Base-by-base conservation (phyloP, 345 rosid species). In the Camelina laxa region DNA sequence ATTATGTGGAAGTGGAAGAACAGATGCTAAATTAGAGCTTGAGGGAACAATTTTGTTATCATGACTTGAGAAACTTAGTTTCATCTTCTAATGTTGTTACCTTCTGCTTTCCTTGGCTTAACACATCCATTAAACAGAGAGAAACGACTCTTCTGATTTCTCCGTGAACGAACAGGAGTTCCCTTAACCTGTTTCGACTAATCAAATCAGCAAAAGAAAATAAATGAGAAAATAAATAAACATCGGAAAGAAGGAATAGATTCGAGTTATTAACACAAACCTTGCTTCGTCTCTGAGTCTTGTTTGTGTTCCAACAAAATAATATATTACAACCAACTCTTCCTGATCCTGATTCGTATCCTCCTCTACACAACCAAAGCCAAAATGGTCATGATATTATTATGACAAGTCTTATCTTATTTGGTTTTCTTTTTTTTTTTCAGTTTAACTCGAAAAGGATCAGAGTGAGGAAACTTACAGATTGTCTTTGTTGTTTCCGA, bases 271-370 rank as follows among this genome's bases (percentile, higher is more conserved):
- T 21, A 60, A n/a, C 62, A 20, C 82, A 51, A 70, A 90, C 99
- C 97, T 89, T 90, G 69, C 45, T 84, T 79, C 79, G 83, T 66
- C 59, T 82, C 2, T 11, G 86, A 79, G 84, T 71, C 75, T 80
- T 88, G 60, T 33, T 60, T 63, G 66, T 75, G 72, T 88, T 90
- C 99, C 99, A 95, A 78, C 97, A 95, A 83, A 92, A 80, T 55
- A 95, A 83, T 38, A 85, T 81, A 42, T 88, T 84, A 83, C 99
- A 95, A 55, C 97, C 97, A 59, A 92, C 86, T 21, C 75, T 77
- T 50, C 84, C 87, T 16, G 99, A 74, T 44, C 96, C 89, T 66
- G 99, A 89, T 70, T 95, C 99, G 9, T 90, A 92, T 45, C 89
- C 92, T 57, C 89, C 91, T 84, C 97, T 95, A 61, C 38, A 78